Base-by-base conservation (phyloP, 2,329 filamentous ascomycete species). In the Fusarium hostae region DNA sequence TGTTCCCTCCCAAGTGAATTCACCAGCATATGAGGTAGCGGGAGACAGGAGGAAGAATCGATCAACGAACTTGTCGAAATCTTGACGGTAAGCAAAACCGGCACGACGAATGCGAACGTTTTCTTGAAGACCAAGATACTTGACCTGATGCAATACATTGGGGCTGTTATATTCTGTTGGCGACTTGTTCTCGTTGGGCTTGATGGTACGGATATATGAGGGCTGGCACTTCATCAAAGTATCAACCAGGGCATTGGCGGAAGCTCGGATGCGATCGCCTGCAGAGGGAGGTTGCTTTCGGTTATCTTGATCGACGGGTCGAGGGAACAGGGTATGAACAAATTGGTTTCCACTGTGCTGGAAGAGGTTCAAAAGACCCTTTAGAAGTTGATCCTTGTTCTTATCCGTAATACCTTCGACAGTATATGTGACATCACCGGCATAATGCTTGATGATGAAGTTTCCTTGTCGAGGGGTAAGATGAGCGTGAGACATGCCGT, bases 371-470 rank as follows among this genome's bases (percentile, higher is more conserved):
- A 98, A 87, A 44, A 99, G 85, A 75, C 97, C 96, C 85, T 99
- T 99, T 64, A 98, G 86, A 47, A 99, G 86, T 82, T 97, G 94
- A 79, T 99, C 96, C 86, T 98, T 99, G 86, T 98, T 99, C 88
- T 99, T 99, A 82, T 99, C 96, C 2, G 96, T 99, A 86, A 99
- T 99, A 66, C 96, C 96, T 62, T 97, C 94, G 6, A 98, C 92
- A 3, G 93, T 93, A 81, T 99, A 99, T 73, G 90, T 91, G 74
- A 99, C 96, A 82, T 99, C 96, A 82, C 96, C 96, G 63, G 96
- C 96, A 80, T 99, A 99, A 83, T 99, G 96, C 86, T 98, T 98
- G 83, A 99, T 93, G 78, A 99, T 96, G 82, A 99, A 99, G 80
- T 94, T 96, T 56, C 95, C 95, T 82, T 98, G 95, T 43, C 96